Evolutionary conservation across 495 filamentous ascomycete species (phyloP), one percentile per base, ranked within the genome.

Genomic region (Aspergillus carlsbadensis): DNA sequence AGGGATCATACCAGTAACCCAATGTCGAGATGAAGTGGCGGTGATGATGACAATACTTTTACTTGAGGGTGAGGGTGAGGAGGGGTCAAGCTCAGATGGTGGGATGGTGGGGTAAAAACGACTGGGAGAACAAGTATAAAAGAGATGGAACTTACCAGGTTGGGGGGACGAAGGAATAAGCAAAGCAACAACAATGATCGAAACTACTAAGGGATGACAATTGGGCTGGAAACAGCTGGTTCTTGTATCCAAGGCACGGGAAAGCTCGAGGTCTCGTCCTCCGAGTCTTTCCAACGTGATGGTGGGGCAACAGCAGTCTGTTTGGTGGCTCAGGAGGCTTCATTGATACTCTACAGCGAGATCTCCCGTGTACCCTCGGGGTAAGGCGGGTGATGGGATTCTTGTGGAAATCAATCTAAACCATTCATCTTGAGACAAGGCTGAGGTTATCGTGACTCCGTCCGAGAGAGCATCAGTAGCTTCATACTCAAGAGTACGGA

Each of bases 241-340:
- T 62, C 65, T 65, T 65, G 68, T 69, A 70, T 67, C 52, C 47
- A 46, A 35, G 18, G 21, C 58, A 61, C 67, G 64, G 68, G 55
- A 70, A 67, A 67, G 66, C 57, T 67, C 69, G 65, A 46, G 55
- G 45, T 50, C 46, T 64, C 59, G 36, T 21, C 37, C 70, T 75
- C 72, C 70, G 72, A 71, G 65, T 75, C 72, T 75, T 75, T 73
- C 72, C 72, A 73, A 72, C 56, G 65, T 52, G 54, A 63, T 63
- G 63, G 72, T 75, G 72, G 72, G 72, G 70, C 72, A 65, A 50
- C 56, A 55, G 51, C 33, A 15, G 43, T 17, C 43, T 59, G 34
- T 51, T 69, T 63, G 65, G 15, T 55, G 46, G 46, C 22, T 29
- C 40, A 39, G 50, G 36, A 41, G 49, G 65, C 66, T 54, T 65